phyloP scores from a whole-genome alignment of 176 grass and related monocot species.

The Ensete ventricosum region DNA sequence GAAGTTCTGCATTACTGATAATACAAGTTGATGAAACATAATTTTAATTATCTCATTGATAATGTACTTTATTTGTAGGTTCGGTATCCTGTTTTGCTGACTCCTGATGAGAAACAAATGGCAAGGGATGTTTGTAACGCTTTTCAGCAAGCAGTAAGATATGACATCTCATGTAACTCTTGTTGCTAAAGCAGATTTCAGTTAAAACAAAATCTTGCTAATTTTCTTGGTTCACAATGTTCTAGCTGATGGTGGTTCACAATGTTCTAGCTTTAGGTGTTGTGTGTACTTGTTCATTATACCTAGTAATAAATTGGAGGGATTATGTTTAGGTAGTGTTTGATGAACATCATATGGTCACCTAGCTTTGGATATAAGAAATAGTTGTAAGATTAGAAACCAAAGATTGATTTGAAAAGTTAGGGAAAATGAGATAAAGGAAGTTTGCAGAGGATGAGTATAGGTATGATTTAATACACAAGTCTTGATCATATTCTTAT shows the following conservation, averaged over 20 bases:
- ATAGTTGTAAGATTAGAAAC: no score
- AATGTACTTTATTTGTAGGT: slow-evolving; percentile 43
- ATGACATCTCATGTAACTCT: not conserved
- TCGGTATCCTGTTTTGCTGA: slow-evolving; percentile 85
- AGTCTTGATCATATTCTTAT: no score
- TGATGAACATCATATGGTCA: no score
- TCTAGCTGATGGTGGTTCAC: not conserved
- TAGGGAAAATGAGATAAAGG: no score
- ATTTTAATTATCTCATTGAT: not conserved
- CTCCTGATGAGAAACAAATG: slow-evolving; percentile 89
- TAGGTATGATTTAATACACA: no score
- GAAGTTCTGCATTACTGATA: not conserved
- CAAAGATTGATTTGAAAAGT: no score
- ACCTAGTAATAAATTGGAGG: no score
- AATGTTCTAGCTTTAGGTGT: not conserved
- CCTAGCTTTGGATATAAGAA: no score
- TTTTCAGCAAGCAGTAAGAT: slow-evolving; percentile 80
- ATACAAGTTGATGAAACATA: not conserved
- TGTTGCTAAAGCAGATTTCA: not conserved
- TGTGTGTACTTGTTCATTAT: no score
- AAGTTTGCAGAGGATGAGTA: no score
- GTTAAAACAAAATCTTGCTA: not conserved
- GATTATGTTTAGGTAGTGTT: no score
- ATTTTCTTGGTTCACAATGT: not conserved
- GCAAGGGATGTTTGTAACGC: slow-evolving; percentile 77